Base-by-base conservation (phyloP, 768 basidiomycete species). In the Porphyrellus cyaneotinctus region DNA sequence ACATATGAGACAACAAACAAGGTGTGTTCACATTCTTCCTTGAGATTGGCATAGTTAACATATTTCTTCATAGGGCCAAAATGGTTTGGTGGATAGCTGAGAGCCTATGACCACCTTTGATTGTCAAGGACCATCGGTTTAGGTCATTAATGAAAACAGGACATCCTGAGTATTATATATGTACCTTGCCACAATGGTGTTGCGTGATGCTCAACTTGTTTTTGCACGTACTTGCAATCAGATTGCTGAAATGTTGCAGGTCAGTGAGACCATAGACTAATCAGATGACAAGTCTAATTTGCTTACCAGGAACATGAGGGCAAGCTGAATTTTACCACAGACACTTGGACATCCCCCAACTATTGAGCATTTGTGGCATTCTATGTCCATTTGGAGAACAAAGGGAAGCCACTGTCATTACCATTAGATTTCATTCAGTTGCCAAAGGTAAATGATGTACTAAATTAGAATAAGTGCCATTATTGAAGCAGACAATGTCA, bases 311-410 rank as follows among this genome's bases (percentile, higher is more conserved):
- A 52, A 20, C 24, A 46, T 24, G n/a, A 52, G 14, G 31, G 51
- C 1, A 38, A 52, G 12, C 24, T 52, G 24, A 52, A 13, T 15
- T 52, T 52, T n/a, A 42, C 20, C 1, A 52, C n/a, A 0, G 38
- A 52, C 12, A 18, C 37, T 18, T 52, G 51, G 44, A 46, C 36
- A 32, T 52, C n/a, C 13, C 23, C 44, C 2, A 52, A 47, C 45
- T 38, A 52, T 7, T 2, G 1, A 4, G 24, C 39, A 28, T 52
- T 47, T 35, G 24, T 52, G 0, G 45, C 35, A 24, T 32, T 54
- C 23, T 23, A 3, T 11, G 24, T 54, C 7, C 53, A 54, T 20
- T 20, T 54, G 4, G 14, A 44, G 10, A 20, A 49, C n/a, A 20
- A 43, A 8, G 43, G 30, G 9, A 28, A 15, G 4, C 42, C 13